phyloP scores from a whole-genome alignment of 2,329 filamentous ascomycete genomes.

The Sclerotinia sclerotiorum region DNA sequence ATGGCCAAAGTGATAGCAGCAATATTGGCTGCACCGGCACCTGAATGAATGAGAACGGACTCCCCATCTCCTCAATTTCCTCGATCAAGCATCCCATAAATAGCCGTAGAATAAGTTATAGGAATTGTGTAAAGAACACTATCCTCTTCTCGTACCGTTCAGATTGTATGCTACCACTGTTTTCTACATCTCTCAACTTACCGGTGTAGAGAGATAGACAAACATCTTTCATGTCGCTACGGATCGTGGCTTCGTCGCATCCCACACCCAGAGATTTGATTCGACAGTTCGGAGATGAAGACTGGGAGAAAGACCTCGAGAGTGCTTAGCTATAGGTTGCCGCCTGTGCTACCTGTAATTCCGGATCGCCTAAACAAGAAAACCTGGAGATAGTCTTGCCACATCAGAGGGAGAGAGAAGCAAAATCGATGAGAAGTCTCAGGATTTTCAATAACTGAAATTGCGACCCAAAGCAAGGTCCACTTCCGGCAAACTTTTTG shows the following conservation, averaged over 20 bases:
- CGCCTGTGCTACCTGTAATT: not conserved
- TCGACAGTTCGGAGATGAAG: not conserved
- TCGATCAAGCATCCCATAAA: too few species aligned
- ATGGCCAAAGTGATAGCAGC: too few species aligned
- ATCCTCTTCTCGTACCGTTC: not conserved
- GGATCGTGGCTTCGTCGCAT: not conserved
- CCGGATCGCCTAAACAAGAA: not conserved
- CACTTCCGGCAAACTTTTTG: not conserved
- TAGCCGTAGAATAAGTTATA: too few species aligned
- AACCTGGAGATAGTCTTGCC: not conserved
- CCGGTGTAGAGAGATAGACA: not conserved
- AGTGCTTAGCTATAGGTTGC: not conserved
- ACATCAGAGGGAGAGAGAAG: not conserved
- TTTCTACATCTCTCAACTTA: not conserved
- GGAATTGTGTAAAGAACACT: too few species aligned
- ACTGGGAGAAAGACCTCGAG: not conserved
- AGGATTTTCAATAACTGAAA: not conserved
- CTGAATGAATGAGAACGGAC: too few species aligned
- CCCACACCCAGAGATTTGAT: not conserved
- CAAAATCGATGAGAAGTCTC: not conserved
- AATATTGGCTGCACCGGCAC: too few species aligned
- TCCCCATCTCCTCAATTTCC: too few species aligned
- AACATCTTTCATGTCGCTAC: slow-evolving; percentile 3
- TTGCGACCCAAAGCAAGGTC: not conserved
- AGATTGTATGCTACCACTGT: not conserved